Conservation (phyloP, 106 monocot species). For the Alisma plantagoaquatica region DNA sequence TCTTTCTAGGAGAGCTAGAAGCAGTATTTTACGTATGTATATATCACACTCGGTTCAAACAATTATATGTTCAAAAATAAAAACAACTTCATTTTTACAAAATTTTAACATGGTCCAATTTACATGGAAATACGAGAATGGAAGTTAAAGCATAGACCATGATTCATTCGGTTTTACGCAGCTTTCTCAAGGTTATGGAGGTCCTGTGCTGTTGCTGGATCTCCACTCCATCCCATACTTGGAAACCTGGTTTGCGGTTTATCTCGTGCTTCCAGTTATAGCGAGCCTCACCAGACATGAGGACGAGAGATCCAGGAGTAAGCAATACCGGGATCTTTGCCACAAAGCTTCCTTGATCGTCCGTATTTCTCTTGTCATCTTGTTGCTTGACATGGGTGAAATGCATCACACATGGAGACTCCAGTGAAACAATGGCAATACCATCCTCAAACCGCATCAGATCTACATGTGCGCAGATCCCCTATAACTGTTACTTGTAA, state of each 20-base stretch:
- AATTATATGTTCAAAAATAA: too few species aligned
- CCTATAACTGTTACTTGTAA: too few species aligned
- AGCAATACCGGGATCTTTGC: slow-evolving; percentile 54
- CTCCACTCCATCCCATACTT: slow-evolving; percentile 68
- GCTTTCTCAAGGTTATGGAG: slow-evolving; percentile 82
- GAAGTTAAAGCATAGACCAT: too few species aligned
- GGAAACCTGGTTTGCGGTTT: slow-evolving; percentile 59
- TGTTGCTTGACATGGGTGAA: slow-evolving; percentile 29
- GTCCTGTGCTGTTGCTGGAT: slow-evolving; percentile 71
- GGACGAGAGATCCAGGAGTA: slow-evolving; percentile 62
- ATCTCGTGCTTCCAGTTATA: slow-evolving; percentile 96
- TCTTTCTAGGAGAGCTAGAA: too few species aligned
- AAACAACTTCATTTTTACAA: too few species aligned
- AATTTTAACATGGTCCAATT: too few species aligned
- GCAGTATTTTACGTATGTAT: too few species aligned
- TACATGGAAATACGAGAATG: too few species aligned
- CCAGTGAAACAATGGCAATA: slow-evolving; percentile 79
- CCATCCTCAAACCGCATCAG: slow-evolving; percentile 93
- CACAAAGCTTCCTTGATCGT: not conserved
- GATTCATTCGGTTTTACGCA: too few species aligned
- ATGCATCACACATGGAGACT: slow-evolving; percentile 90
- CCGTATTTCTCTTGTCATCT: not conserved
- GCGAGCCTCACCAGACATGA: slow-evolving; percentile 82
- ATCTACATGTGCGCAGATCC: slow-evolving; percentile 91
- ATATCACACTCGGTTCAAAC: too few species aligned